Conservation (phyloP, 306 rosid species). For the Inga oerstediana region DNA sequence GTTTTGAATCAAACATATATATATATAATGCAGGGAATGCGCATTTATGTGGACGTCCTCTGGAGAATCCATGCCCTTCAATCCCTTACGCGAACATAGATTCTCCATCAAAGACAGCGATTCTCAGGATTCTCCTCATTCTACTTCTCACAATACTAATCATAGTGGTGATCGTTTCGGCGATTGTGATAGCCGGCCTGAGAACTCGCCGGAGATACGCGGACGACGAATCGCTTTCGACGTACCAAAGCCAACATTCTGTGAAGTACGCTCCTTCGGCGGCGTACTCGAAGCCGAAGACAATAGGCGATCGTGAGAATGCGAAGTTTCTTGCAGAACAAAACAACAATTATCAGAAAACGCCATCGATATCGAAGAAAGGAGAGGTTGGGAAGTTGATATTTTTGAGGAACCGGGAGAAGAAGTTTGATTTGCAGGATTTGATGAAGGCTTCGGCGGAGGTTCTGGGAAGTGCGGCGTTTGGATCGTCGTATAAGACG, state of each 20-base stretch:
- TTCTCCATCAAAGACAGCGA: background rate
- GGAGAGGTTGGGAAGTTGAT: slow-evolving; percentile 60
- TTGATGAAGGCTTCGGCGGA: slow-evolving; percentile 82
- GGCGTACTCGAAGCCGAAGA: slow-evolving; percentile 35
- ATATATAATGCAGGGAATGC: slow-evolving; percentile 47
- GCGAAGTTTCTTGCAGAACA: background rate
- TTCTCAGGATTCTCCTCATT: slow-evolving; percentile 42
- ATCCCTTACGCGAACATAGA: background rate
- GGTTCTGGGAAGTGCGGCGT: slow-evolving; percentile 80
- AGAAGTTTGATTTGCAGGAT: slow-evolving; percentile 74
- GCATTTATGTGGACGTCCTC: slow-evolving; percentile 69
- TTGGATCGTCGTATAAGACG: slow-evolving; percentile 93
- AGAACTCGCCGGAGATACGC: background rate
- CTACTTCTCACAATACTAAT: slow-evolving; percentile 34
- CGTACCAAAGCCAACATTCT: slow-evolving; percentile 23
- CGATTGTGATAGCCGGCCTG: slow-evolving; percentile 36
- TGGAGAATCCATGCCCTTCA: slow-evolving; percentile 40
- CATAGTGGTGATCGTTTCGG: slow-evolving; percentile 41
- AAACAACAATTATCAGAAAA: background rate
- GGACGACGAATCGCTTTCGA: background rate
- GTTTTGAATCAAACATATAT: background rate
- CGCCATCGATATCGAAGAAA: slow-evolving; percentile 36
- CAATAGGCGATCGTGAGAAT: slow-evolving; percentile 28
- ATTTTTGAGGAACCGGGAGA: slow-evolving; percentile 56
- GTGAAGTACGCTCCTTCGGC: slow-evolving; percentile 15